These are phyloP conservation scores for Ophioceras dolichostomum DNA, from an alignment of 2,329 filamentous ascomycete genomes.

Conservation along the genomic window DNA sequence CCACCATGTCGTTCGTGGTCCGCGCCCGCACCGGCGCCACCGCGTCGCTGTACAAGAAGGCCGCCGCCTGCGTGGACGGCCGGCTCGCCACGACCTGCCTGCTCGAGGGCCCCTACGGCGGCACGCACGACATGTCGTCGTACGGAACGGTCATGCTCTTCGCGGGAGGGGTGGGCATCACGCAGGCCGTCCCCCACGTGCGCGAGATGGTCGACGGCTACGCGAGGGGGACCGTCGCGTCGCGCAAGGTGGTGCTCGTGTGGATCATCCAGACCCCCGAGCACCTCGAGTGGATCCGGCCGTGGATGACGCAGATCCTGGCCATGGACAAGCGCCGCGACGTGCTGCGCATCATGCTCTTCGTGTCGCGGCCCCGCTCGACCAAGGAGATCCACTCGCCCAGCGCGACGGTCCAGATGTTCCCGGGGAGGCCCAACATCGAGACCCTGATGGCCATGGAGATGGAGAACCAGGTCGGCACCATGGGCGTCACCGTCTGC, in stretches of 20 bases:
- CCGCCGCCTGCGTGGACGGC: slow-evolving; percentile 46
- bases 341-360: slow-evolving; percentile 64
- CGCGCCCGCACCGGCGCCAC: slow-evolving; percentile 66
- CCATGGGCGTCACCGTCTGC: slow-evolving; percentile 63
- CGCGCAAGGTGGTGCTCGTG: slow-evolving; percentile 59
- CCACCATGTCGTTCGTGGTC: slow-evolving; percentile 58
- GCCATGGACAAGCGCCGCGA: slow-evolving; percentile 64
- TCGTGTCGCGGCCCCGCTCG: slow-evolving; percentile 61
- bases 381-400: slow-evolving; percentile 75
- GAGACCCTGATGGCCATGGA: slow-evolving; percentile 60
- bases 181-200: slow-evolving; percentile 65
- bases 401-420: slow-evolving; percentile 70
- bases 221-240: slow-evolving; percentile 55
- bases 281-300: slow-evolving; percentile 72
- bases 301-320: slow-evolving; percentile 73
- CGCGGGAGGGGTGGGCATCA: slow-evolving; percentile 70
- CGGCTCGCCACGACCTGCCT: slow-evolving; percentile 51
- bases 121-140: slow-evolving; percentile 56
- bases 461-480: slow-evolving; percentile 61
- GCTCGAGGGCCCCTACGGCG: slow-evolving; percentile 69
- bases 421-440: slow-evolving; percentile 66
- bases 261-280: slow-evolving; percentile 73
- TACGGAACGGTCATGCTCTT: slow-evolving; percentile 73
- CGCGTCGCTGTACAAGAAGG: slow-evolving; percentile 54
- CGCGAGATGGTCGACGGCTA: slow-evolving; percentile 59